Conservation (phyloP, 73 alveolate species). For the Tetrahymena malaccensis region DNA sequence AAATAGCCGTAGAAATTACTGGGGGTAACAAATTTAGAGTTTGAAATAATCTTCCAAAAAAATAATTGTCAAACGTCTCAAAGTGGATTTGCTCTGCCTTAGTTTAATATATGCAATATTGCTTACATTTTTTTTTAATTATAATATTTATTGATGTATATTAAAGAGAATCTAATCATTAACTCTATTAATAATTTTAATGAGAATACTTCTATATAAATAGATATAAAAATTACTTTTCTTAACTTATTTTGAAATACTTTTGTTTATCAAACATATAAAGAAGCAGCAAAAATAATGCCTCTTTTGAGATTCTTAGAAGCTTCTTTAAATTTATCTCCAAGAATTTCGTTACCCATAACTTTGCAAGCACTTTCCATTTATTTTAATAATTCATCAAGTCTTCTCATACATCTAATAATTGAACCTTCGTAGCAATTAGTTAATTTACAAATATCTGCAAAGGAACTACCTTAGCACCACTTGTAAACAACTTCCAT, state of each 20-base stretch:
- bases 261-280: slow-evolving; percentile 62
- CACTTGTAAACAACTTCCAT: slow-evolving; percentile 86
- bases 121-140: too few species aligned
- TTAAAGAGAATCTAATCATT: too few species aligned
- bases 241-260: not conserved
- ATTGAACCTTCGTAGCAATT: slow-evolving; percentile 93
- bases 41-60: too few species aligned
- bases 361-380: slow-evolving; percentile 79
- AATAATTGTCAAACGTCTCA: too few species aligned
- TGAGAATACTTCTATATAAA: too few species aligned
- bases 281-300: slow-evolving; percentile 98
- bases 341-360: slow-evolving; percentile 79
- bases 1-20: too few species aligned
- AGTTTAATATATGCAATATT: too few species aligned
- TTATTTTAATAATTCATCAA: slow-evolving; percentile 89
- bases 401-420: slow-evolving; percentile 88
- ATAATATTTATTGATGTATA: too few species aligned
- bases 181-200: too few species aligned
- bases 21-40: too few species aligned
- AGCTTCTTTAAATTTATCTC: slow-evolving; percentile 85
- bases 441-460: slow-evolving; percentile 80
- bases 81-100: too few species aligned
- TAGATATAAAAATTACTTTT: not conserved
- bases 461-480: slow-evolving; percentile 86
- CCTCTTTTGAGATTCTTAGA: slow-evolving; percentile 94